phyloP scores from a whole-genome alignment of 108 stramenopile species.

The Parmales sp. region DNA sequence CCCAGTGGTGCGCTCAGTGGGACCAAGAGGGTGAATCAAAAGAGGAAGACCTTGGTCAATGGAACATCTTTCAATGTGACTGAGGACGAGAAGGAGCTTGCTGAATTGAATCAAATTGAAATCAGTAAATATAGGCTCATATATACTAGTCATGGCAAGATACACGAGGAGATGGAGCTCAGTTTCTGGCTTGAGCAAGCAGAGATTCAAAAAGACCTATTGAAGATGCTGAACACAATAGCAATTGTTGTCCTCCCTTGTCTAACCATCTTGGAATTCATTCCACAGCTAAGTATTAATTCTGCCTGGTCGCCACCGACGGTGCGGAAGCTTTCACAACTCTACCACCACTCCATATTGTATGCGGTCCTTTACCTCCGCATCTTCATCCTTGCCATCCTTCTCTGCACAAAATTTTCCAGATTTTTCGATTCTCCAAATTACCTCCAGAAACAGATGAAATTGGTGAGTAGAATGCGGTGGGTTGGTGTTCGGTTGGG shows the following conservation, averaged over 20 bases:
- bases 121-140: neutral
- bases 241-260: neutral
- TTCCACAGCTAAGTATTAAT: neutral
- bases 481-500: no score
- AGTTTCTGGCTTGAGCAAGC: neutral
- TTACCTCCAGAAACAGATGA: neutral
- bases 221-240: neutral
- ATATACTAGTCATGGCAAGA: slow-evolving; percentile 2
- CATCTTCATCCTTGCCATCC: slow-evolving; percentile 4
- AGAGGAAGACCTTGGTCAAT: no score
- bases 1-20: no score
- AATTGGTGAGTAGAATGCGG: neutral
- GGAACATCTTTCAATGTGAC: no score
- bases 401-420: neutral
- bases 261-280: neutral
- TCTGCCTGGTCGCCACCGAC: neutral
- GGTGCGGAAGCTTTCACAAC: neutral
- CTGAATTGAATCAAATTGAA: neutral
- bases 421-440: neutral
- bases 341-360: neutral
- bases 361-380: neutral
- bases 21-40: no score
- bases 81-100: neutral
- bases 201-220: neutral
- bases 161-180: neutral